These are phyloP conservation scores for Silene conica DNA, from an alignment of 148 eudicot species.

Conservation along the genomic window DNA sequence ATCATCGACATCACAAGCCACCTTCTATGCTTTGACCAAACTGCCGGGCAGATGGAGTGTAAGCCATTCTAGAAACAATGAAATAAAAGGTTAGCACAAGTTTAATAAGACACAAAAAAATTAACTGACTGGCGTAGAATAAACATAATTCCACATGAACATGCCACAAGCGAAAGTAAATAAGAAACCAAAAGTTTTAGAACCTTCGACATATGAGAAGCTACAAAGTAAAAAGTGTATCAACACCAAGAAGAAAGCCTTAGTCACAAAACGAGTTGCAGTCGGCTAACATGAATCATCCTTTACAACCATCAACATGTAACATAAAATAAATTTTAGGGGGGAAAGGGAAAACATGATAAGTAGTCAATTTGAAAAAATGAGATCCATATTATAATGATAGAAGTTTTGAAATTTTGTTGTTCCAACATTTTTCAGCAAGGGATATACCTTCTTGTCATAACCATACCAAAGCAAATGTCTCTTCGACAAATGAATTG, in stretches of 20 bases:
- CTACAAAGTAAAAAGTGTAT: not conserved
- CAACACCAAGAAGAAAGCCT: not conserved
- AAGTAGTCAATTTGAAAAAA: no score
- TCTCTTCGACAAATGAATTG: constrained; percentile 89
- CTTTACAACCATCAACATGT: not conserved
- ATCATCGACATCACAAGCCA: constrained; percentile 99
- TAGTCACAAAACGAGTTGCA: not conserved
- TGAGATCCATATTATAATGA: not conserved
- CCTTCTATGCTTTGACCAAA: constrained; percentile 97
- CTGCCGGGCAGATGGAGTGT: constrained; percentile 96
- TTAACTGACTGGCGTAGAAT: not conserved
- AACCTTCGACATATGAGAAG: not conserved
- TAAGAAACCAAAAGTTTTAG: not conserved
- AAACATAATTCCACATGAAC: constrained; percentile 6
- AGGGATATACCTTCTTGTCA: constrained; percentile 76
- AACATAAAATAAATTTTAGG: no score
- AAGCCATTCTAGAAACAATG: constrained; percentile 58
- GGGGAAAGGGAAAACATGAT: no score
- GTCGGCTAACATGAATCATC: no score
- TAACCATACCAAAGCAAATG: constrained; percentile 98
- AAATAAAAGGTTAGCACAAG: constrained; percentile 1
- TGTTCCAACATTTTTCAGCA: not conserved
- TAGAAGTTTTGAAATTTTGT: not conserved
- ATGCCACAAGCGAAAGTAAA: not conserved
- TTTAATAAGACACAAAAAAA: not conserved